Evolutionary conservation across 371 early-diverging fungal genomes (phyloP).

Genomic region (Actinomucor elegans): DNA sequence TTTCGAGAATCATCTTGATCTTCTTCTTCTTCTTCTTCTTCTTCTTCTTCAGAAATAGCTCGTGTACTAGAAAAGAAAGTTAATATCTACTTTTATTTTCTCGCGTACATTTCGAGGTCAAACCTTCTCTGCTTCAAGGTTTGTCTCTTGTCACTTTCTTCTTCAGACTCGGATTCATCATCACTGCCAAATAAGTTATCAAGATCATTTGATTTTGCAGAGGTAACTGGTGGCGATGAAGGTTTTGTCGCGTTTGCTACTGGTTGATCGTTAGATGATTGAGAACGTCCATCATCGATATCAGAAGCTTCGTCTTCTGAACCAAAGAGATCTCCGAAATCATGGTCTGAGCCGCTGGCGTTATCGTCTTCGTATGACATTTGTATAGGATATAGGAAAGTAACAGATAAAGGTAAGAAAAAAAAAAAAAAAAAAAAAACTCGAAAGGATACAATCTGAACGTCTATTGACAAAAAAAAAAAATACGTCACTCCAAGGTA

Average conservation of each 20-base stretch:
- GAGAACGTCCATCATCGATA: constrained; percentile 37
- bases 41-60: constrained; percentile 28
- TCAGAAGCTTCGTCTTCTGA: constrained; percentile 52
- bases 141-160: constrained; percentile 60
- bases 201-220: constrained; percentile 1
- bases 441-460: too few relatives aligned
- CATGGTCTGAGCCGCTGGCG: constrained; percentile 23
- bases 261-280: constrained; percentile 24
- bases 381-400: background rate
- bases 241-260: background rate
- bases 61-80: too few relatives aligned
- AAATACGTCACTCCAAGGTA: too few relatives aligned
- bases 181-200: constrained; percentile 39
- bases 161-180: constrained; percentile 30
- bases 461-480: too few relatives aligned
- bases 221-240: background rate
- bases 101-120: too few relatives aligned
- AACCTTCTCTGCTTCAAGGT: constrained; percentile 50
- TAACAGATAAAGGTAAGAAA: background rate
- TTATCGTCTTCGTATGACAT: constrained; percentile 16
- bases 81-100: too few relatives aligned
- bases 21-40: constrained; percentile 33
- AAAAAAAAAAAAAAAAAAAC: too few relatives aligned
- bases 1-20: constrained; percentile 17
- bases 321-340: constrained; percentile 49